These are phyloP conservation scores for Naganishia randhawae DNA, from an alignment of 768 basidiomycete genomes.

Conservation along the genomic window DNA sequence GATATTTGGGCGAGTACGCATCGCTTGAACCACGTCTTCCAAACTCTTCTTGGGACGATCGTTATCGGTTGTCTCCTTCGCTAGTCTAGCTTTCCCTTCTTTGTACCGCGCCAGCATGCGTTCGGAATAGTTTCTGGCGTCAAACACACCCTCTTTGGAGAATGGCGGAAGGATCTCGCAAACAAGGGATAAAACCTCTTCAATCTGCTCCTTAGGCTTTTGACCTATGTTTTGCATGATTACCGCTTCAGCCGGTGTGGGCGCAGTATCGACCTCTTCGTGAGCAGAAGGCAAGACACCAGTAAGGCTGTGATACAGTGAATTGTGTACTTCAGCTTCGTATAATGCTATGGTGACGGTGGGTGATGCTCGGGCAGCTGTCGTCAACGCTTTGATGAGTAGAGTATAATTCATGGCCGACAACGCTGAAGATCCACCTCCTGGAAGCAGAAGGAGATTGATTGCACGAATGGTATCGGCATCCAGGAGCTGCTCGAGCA, in stretches of 20 bases:
- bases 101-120: slow-evolving; percentile 71
- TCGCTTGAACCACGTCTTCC: slow-evolving; percentile 38
- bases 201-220: slow-evolving; percentile 92
- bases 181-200: slow-evolving; percentile 82
- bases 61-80: slow-evolving; percentile 4
- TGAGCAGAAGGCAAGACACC: slow-evolving; percentile 70
- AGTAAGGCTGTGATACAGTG: slow-evolving; percentile 88
- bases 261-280: slow-evolving; percentile 77
- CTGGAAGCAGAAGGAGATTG: slow-evolving; percentile 77
- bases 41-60: slow-evolving; percentile 19
- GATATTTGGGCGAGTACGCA: slow-evolving; percentile 17
- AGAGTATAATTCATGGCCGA: slow-evolving; percentile 83
- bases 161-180: slow-evolving; percentile 84
- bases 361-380: slow-evolving; percentile 80
- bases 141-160: slow-evolving; percentile 82
- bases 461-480: slow-evolving; percentile 73
- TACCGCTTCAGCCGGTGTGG: slow-evolving; percentile 27
- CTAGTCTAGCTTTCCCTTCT: slow-evolving; percentile 75
- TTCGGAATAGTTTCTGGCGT: slow-evolving; percentile 83
- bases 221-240: slow-evolving; percentile 97
- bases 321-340: slow-evolving; percentile 88
- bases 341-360: slow-evolving; percentile 79
- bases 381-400: slow-evolving; percentile 78
- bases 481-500: slow-evolving; percentile 77
- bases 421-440: slow-evolving; percentile 73